Conservation (phyloP, 2,329 filamentous ascomycete species). For the Domatiomyces catenatus region DNA sequence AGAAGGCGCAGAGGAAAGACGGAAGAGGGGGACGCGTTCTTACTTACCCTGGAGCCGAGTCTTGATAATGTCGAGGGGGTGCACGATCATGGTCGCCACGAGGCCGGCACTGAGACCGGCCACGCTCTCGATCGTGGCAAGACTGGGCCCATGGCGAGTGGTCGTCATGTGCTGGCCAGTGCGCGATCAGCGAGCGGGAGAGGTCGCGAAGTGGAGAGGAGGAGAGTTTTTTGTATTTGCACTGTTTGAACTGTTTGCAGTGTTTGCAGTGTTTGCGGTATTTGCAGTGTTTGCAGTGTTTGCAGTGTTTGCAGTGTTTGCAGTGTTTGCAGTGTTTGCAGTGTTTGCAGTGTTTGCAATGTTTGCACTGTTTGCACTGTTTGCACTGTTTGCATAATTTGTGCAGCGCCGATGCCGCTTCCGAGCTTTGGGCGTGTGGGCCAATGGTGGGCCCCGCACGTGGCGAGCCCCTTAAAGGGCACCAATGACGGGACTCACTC, state of each 20-base stretch:
- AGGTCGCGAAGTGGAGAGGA: constrained; percentile 1
- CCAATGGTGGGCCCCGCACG: background rate
- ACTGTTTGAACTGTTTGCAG: too few relatives aligned
- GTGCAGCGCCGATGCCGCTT: too few relatives aligned
- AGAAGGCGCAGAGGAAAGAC: constrained; percentile 22
- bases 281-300: too few relatives aligned
- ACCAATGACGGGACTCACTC: background rate
- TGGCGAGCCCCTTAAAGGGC: background rate
- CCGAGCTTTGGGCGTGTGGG: background rate
- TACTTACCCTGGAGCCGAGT: constrained; percentile 73
- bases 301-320: too few relatives aligned
- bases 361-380: background rate
- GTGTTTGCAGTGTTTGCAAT: background rate
- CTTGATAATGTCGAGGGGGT: constrained; percentile 92
- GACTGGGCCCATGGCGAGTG: constrained; percentile 44
- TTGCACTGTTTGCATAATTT: too few relatives aligned
- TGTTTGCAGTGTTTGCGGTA: too few relatives aligned
- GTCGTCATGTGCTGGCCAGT: constrained; percentile 23
- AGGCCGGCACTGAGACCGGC: constrained; percentile 82
- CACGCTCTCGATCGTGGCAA: constrained; percentile 70
- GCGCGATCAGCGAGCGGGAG: background rate
- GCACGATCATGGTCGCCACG: constrained; percentile 69
- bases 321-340: background rate
- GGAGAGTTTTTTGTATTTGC: background rate
- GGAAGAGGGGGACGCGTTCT: constrained; percentile 9